A percentile compares a stretch with the other conserved stretches of the same genome.
phyloP scores from a whole-genome alignment of 2,329 filamentous ascomycete species.

The Sporothrix brunneoviolacea region DNA sequence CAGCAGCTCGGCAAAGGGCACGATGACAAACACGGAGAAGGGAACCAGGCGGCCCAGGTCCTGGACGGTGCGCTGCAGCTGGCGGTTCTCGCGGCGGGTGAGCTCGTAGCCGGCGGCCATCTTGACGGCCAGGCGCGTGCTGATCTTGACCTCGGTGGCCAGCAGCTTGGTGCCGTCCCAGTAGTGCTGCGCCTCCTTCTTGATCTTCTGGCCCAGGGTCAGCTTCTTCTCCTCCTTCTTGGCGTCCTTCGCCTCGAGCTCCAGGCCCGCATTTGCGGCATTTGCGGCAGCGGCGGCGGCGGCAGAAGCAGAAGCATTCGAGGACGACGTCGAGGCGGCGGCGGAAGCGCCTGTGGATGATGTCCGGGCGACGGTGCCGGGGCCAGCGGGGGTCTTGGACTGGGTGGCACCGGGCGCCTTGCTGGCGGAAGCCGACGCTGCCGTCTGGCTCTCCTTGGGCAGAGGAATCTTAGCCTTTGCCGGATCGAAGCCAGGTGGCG shows the following conservation, averaged over 20 bases:
- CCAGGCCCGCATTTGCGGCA: constrained; percentile 27
- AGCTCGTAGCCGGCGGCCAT: constrained; percentile 98
- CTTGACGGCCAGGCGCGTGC: constrained; percentile 82
- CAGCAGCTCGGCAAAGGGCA: constrained; percentile 90
- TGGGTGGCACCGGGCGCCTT: constrained; percentile 20
- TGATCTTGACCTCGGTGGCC: constrained; percentile 87
- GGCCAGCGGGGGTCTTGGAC: constrained; percentile 22
- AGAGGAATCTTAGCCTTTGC: constrained; percentile 83
- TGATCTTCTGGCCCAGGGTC: constrained; percentile 85
- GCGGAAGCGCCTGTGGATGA: constrained; percentile 3
- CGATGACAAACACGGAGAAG: constrained; percentile 94
- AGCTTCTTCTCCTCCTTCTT: constrained; percentile 76
- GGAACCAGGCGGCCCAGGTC: constrained; percentile 89
- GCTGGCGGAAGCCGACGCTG: constrained; percentile 16
- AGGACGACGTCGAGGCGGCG: neutral
- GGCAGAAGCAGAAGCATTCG: constrained; percentile 18
- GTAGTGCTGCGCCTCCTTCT: constrained; percentile 89
- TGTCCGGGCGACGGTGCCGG: neutral
- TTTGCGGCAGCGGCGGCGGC: constrained; percentile 10
- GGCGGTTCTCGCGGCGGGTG: constrained; percentile 84
- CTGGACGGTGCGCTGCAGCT: constrained; percentile 87
- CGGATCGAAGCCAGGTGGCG: constrained; percentile 86
- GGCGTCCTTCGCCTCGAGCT: constrained; percentile 50
- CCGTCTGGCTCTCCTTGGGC: constrained; percentile 43
- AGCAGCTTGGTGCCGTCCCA: constrained; percentile 98